These are phyloP conservation scores for Coemansia asiatica DNA, from an alignment of 192 early-diverging fungal genomes.

Conservation along the genomic window DNA sequence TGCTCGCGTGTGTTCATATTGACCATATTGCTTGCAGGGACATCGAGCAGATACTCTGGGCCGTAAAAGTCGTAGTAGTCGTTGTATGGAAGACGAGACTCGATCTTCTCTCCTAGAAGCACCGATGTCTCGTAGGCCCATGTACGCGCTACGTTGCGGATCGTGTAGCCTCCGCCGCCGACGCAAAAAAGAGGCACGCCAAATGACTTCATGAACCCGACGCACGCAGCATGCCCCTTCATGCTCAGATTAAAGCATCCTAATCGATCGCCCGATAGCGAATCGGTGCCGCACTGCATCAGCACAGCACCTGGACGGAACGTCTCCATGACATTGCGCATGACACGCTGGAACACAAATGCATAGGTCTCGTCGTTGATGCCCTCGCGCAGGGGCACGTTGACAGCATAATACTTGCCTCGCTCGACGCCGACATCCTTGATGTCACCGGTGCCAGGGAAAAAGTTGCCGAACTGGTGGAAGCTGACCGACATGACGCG, in stretches of 20 bases:
- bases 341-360: slow-evolving; percentile 84
- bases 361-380: slow-evolving; percentile 88
- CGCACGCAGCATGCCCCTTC: slow-evolving; percentile 90
- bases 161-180: slow-evolving; percentile 97
- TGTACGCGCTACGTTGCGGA: slow-evolving; percentile 89
- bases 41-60: slow-evolving; percentile 84
- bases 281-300: slow-evolving; percentile 94
- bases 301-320: slow-evolving; percentile 87
- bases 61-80: slow-evolving; percentile 89
- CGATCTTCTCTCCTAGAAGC: slow-evolving; percentile 66
- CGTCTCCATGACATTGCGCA: slow-evolving; percentile 83
- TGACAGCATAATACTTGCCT: slow-evolving; percentile 91
- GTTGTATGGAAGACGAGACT: slow-evolving; percentile 73
- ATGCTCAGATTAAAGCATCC: slow-evolving; percentile 94
- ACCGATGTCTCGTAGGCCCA: slow-evolving; percentile 96
- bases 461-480: slow-evolving; percentile 97
- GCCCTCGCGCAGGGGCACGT: slow-evolving; percentile 92
- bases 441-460: slow-evolving; percentile 95
- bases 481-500: slow-evolving; percentile 99
- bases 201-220: slow-evolving; percentile 88
- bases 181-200: slow-evolving; percentile 87
- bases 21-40: slow-evolving; percentile 79
- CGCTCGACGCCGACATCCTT: slow-evolving; percentile 84
- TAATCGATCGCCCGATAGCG: slow-evolving; percentile 85
- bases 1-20: slow-evolving; percentile 85